phyloP scores from a whole-genome alignment of 306 rosid genomes.

The Oxytropis ochrocephala region DNA sequence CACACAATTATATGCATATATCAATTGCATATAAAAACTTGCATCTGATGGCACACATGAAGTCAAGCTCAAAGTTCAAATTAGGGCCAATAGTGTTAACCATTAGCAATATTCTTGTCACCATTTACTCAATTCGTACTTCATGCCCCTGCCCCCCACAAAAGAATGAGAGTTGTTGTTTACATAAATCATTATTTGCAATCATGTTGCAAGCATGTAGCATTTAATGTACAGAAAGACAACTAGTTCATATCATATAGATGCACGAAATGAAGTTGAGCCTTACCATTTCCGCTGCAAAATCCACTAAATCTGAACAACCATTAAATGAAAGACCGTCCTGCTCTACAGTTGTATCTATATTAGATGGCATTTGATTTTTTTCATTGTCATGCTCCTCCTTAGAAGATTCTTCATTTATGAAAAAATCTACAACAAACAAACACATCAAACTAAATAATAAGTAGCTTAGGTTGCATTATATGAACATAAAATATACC shows the following conservation, averaged over 20 bases:
- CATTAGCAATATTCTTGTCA: not conserved
- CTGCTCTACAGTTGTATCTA: not conserved
- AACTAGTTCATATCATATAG: not conserved
- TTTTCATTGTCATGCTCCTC: conserved; percentile 7
- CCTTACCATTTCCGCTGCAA: conserved; percentile 11
- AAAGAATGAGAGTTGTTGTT: not conserved
- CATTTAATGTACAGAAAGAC: not conserved
- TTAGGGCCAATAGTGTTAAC: not conserved
- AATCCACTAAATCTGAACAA: conserved; percentile 12
- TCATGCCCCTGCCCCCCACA: not conserved
- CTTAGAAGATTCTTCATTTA: not conserved
- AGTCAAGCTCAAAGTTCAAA: not conserved
- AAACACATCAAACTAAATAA: not conserved
- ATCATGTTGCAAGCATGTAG: not conserved
- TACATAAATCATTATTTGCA: not conserved
- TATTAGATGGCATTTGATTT: conserved; percentile 2
- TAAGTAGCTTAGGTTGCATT: not conserved
- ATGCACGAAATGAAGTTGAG: conserved; percentile 3
- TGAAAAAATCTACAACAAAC: conserved; percentile 10
- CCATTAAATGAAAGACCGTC: not conserved
- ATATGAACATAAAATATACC: not conserved
- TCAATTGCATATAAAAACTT: not conserved
- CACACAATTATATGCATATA: not conserved
- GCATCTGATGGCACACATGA: not conserved
- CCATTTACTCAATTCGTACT: not conserved